Evolutionary conservation across 2,329 filamentous ascomycete species (phyloP).

Genomic region (Mariannaea elegans): DNA sequence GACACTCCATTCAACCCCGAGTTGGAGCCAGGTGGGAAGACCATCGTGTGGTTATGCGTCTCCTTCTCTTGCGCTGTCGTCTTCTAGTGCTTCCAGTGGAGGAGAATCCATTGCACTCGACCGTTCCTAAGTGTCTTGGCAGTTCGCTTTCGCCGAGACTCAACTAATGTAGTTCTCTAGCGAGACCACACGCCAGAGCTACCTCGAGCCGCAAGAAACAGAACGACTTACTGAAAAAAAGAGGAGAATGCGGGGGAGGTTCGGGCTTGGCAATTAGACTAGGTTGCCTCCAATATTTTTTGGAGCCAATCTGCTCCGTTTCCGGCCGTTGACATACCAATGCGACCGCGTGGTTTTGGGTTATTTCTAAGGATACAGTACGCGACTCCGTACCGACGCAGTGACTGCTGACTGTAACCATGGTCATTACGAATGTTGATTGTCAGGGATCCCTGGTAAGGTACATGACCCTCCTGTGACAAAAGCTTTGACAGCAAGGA

Average conservation of each 20-base stretch:
- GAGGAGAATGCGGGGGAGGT: constrained; percentile 28
- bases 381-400: not conserved
- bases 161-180: not conserved
- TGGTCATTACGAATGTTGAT: constrained; percentile 15
- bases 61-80: not conserved
- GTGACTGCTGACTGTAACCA: not conserved
- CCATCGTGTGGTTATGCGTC: not conserved
- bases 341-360: constrained; percentile 13
- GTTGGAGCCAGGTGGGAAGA: not conserved
- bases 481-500: too few relatives aligned
- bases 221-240: not conserved
- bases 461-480: too few relatives aligned
- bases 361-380: too few relatives aligned
- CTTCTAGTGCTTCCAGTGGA: not conserved
- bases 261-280: not conserved
- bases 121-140: constrained; percentile 21
- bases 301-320: constrained; percentile 15
- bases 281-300: constrained; percentile 1
- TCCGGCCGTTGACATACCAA: constrained; percentile 15
- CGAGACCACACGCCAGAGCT: not conserved
- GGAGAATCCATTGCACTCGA: constrained; percentile 10
- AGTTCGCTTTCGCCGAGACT: constrained; percentile 23
- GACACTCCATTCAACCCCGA: too few relatives aligned
- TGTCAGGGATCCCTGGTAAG: not conserved
- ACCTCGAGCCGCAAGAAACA: not conserved